phyloP scores from a whole-genome alignment of 192 early-diverging fungal genomes.

The Rhizophagus sp. region DNA sequence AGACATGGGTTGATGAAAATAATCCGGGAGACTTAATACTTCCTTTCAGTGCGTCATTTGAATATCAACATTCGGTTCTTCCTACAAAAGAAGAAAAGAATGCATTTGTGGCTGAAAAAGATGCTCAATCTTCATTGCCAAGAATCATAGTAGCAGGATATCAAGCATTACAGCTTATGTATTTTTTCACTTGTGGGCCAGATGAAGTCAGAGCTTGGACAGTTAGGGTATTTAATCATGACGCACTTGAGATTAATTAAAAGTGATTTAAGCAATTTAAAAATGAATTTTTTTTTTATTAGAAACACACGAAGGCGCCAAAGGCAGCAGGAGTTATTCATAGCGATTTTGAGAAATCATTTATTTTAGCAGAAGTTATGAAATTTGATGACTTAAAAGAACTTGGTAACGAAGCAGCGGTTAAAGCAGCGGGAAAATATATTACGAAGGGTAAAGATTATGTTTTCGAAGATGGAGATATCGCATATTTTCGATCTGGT shows the following conservation, averaged over 20 bases:
- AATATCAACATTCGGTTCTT: constrained; percentile 42
- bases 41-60: constrained; percentile 86
- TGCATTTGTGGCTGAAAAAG: constrained; percentile 64
- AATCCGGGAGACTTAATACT: constrained; percentile 89
- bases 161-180: constrained; percentile 78
- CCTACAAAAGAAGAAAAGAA: constrained; percentile 55
- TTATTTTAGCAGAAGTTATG: constrained; percentile 95
- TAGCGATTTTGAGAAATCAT: constrained; percentile 79
- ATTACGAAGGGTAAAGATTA: constrained; percentile 91
- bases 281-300: neutral
- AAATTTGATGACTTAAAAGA: constrained; percentile 84
- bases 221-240: constrained; percentile 44
- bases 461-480: constrained; percentile 90
- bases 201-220: constrained; percentile 95
- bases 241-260: neutral
- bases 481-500: constrained; percentile 67
- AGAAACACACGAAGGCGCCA: constrained; percentile 43
- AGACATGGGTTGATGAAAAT: constrained; percentile 90
- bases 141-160: constrained; percentile 95
- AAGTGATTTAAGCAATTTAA: neutral
- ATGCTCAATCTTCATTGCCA: constrained; percentile 74
- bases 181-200: constrained; percentile 94
- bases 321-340: constrained; percentile 64
- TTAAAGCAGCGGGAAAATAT: constrained; percentile 92
- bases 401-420: constrained; percentile 80